Evolutionary conservation across 768 basidiomycete species (phyloP).

Genomic region (Daedalea quercina): DNA sequence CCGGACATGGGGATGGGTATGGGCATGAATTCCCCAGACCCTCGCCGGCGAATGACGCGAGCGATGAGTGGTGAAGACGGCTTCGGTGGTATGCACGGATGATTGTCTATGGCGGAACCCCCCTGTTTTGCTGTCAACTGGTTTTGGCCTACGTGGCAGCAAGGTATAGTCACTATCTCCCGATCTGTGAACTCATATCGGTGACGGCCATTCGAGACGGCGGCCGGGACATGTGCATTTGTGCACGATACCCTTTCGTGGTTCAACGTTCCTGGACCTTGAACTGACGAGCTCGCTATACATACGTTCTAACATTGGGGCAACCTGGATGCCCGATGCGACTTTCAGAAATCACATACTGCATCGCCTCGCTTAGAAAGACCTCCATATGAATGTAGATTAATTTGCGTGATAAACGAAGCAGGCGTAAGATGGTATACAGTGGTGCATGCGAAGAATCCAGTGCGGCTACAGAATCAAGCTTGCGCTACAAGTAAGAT

Average conservation of each 20-base stretch:
- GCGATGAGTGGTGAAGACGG: conserved; percentile 22
- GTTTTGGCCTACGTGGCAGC: too few relatives aligned
- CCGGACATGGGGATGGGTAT: conserved; percentile 12
- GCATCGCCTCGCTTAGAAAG: too few relatives aligned
- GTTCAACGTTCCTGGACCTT: too few relatives aligned
- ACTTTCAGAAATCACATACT: too few relatives aligned
- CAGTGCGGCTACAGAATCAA: neutral
- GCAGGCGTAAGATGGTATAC: neutral
- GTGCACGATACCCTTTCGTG: too few relatives aligned
- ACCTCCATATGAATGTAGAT: neutral
- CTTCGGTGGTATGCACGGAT: conserved; percentile 19
- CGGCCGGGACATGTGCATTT: too few relatives aligned
- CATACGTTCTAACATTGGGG: too few relatives aligned
- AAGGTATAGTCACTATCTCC: too few relatives aligned
- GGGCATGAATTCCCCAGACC: conserved; percentile 20
- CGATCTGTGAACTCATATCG: too few relatives aligned
- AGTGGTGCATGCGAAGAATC: neutral
- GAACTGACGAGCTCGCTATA: too few relatives aligned
- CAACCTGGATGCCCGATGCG: too few relatives aligned
- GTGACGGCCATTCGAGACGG: too few relatives aligned
- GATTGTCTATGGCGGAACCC: neutral
- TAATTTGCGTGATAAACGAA: neutral
- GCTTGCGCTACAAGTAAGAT: neutral
- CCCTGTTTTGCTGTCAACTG: neutral
- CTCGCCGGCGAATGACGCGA: conserved; percentile 16